Evolutionary conservation across 2,329 filamentous ascomycete genomes (phyloP), one percentile per base, ranked within the genome.

Genomic region (Fusarium nygamai): DNA sequence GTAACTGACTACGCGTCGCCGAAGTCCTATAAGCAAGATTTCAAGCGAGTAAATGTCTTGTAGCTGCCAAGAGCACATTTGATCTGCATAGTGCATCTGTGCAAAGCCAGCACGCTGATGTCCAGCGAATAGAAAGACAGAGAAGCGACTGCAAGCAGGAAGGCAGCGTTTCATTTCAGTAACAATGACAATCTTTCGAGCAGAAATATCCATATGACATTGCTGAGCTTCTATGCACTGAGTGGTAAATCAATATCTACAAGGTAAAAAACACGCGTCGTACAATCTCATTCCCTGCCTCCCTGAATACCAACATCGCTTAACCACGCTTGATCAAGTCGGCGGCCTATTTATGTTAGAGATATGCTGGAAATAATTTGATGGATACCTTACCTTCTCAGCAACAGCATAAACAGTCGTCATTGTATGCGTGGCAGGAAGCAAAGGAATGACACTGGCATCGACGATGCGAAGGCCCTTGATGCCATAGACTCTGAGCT

Each of bases 381-480:
- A 8, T 12, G 8, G 1, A 2, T 4, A 1, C 9, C 53, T 48
- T 67, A 71, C 80, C 69, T 76, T 81, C 50, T 81, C 80, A 16
- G 74, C 79, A 50, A 81, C 67, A 7, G 78, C 76, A 64, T 79
- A 80, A 1, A 78, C 77, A 4, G 78, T 80, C 3, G 72, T 67
- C 73, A 78, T 80, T 5, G 77, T 78, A 14, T 79, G 76, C 8
- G 77, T 64, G 8, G 72, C 74, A 11, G 78, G 72, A 11, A 77
- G 63, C 14, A 79, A 60, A 29, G 78, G 78, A 36, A 80, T 79
- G 20, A 79, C 70, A 41, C 78, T 78, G 2, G 77, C 76, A 67
- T 85, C 83, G 1, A 87, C 84, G 19, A 87, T 84, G 1, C 78
- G 64, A 8, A 80, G 69, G 2, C 73, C 70, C 33, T 59, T 24